Conservation (phyloP, 345 rosid genomes). For the Gossypioides kirkii region DNA sequence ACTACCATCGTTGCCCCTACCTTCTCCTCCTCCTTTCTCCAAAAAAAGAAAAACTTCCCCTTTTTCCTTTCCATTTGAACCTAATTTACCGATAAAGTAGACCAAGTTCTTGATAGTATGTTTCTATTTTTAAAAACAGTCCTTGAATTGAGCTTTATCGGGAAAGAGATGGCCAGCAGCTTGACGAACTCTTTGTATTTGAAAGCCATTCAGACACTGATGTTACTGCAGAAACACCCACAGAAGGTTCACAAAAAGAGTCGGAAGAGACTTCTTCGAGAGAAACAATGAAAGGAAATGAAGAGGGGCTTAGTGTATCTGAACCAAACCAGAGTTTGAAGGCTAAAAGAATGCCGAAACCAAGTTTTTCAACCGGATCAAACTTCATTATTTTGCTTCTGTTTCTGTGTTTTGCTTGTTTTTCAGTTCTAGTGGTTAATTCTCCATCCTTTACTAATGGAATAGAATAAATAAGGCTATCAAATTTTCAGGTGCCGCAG, state of each 20-base stretch:
- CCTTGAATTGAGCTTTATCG: constrained; percentile 43
- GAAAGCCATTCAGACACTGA: constrained; percentile 54
- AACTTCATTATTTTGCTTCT: constrained; percentile 44
- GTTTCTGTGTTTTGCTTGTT: constrained; percentile 26
- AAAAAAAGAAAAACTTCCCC: too few relatives aligned
- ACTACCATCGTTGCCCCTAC: too few relatives aligned
- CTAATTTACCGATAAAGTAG: too few relatives aligned
- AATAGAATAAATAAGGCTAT: constrained; percentile 26
- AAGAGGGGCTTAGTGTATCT: constrained; percentile 21
- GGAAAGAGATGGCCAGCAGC: constrained; percentile 38
- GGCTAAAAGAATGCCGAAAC: constrained; percentile 28
- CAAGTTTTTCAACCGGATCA: constrained; percentile 26
- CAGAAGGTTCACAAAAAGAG: constrained; percentile 41
- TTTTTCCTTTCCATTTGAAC: too few relatives aligned
- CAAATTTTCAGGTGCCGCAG: constrained; percentile 32
- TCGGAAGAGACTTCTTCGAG: constrained; percentile 29
- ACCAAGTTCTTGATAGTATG: too few relatives aligned
- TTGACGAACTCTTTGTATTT: constrained; percentile 45
- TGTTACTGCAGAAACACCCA: constrained; percentile 38
- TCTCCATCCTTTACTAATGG: constrained; percentile 26
- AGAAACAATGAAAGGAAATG: constrained; percentile 21
- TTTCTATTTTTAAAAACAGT: too few relatives aligned
- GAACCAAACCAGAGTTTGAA: constrained; percentile 19
- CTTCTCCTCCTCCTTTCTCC: too few relatives aligned
- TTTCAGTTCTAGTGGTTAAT: constrained; percentile 31